Base-by-base conservation (phyloP, 805 yeast species). In the Saccharomycopsis oosterbeekiorum region DNA sequence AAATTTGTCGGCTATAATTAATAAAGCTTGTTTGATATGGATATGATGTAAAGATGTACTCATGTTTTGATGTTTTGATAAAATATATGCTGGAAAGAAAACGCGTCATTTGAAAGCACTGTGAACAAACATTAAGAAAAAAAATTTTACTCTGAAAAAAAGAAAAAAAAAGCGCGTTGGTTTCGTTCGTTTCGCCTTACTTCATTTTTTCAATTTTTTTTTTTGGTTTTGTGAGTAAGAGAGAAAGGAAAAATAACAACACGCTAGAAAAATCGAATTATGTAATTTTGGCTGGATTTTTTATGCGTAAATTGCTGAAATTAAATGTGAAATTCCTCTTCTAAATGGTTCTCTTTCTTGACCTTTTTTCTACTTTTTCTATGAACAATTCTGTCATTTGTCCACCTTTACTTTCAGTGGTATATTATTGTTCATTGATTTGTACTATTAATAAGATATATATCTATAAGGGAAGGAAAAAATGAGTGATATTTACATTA, bases 401-500 rank as follows among this genome's bases (percentile, higher is more conserved):
- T 40, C 17, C 8, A 15, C 43, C 5, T n/a, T n/a, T 29, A 29
- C 34, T 29, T 29, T 29, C 6, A 29, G 6, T 6, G 6, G 34
- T 29, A 29, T 29, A 29, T 29, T 6, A 29, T 29, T 29, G 34
- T 29, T 29, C 34, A 29, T 29, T 29, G 6, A 29, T 29, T 29
- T 29, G 3, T 29, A 6, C 34, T 29, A 29, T 29, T 29, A 29
- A 29, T 29, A 29, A 29, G 34, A 4, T 29, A 29, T 29, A 29
- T 6, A 47, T 19, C 21, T 8, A 12, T 17, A 21, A 4, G 21
- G 29, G 12, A 10, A 47, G 5, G 12, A 6, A 21, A 43, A 12
- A 3, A 83, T 84, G 87, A 70, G 84, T 9, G 86, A 83, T 53
- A 82, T 82, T 40, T 74, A 74, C 58, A 83, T 84, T 60, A 85